A percentile compares a stretch with the other conserved stretches of the same genome.
phyloP scores from a whole-genome alignment of 2,329 filamentous ascomycete species.

The Pestalotiopsis sp. region DNA sequence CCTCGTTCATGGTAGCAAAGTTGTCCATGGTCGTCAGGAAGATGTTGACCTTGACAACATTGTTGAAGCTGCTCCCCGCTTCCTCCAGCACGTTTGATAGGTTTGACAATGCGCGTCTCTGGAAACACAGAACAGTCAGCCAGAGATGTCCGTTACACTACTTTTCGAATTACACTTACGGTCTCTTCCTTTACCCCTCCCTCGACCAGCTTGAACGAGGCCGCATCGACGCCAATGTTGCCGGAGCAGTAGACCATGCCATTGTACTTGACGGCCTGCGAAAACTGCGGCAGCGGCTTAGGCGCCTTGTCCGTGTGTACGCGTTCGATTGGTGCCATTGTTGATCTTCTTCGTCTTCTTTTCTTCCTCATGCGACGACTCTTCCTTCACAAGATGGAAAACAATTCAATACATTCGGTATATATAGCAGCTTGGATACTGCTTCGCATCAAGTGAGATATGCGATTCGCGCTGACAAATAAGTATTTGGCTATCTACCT shows the following conservation, averaged over 20 bases:
- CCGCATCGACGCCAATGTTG: conserved; percentile 59
- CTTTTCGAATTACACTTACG: conserved; percentile 36
- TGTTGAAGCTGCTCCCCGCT: conserved; percentile 60
- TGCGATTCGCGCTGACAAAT: not conserved
- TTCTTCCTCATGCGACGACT: not conserved
- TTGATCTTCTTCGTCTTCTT: not conserved
- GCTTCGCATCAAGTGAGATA: not conserved
- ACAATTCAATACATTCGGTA: too few species aligned
- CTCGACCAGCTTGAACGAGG: conserved; percentile 55
- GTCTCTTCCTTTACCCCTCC: conserved; percentile 58
- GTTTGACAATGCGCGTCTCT: conserved; percentile 61
- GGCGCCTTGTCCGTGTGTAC: conserved; percentile 52
- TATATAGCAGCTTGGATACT: too few species aligned
- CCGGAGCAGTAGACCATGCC: conserved; percentile 75
- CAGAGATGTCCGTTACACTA: not conserved
- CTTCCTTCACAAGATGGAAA: too few species aligned
- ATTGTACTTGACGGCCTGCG: conserved; percentile 63
- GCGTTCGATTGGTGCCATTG: conserved; percentile 39
- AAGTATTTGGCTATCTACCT: not conserved
- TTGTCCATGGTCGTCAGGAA: conserved; percentile 68
- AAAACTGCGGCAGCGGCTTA: conserved; percentile 58
- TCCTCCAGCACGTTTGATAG: conserved; percentile 61
- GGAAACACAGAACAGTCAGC: conserved; percentile 20
- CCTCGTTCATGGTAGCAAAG: conserved; percentile 62
- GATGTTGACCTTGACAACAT: conserved; percentile 69